Evolutionary conservation across 805 yeast genomes (phyloP), one percentile per base, ranked within the genome.

Genomic region (Metschnikowia matae): DNA sequence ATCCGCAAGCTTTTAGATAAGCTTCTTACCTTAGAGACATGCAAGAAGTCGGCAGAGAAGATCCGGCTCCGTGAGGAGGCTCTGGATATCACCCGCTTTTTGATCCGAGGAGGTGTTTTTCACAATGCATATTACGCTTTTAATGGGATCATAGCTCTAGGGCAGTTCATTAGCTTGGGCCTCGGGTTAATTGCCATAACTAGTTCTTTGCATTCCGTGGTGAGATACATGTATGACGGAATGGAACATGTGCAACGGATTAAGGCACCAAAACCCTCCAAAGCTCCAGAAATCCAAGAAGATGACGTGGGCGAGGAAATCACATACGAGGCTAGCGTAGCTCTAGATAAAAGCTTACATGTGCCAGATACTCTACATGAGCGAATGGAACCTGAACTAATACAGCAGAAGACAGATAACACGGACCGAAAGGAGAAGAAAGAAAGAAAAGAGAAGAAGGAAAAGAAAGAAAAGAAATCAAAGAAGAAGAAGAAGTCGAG

Each of bases 101-200:
- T 77, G 41, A 54, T 69, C 34, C 54, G 54, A 18, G 67, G 73
- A 50, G 58, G 72, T 3, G 58, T 82, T 0, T 61, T 70, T 32
- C 77, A 76, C 6, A 67, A 68, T 31, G 79, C 85, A 29, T 84
- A 79, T 63, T 76, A 79, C 51, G 77, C 79, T 11, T 85, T 87
- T 59, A 83, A 85, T 63, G 78, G 83, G 1, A 76, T 89, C 0
- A 73, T 89, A 6, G 83, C 85, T 1, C 73, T 83, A 51, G 96
- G 91, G 0, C 96, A 90, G 61, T 89, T 86, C 60, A 74, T 88
- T 6, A 78, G 84, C 1, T 63, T 89, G 11, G 96, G 96, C 2
- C 75, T 89, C 54, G 80, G 86, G 0, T 64, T 89, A 37, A 60
- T 88, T 3, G 96, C 87, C 0, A 47, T 70, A 17, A 57, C 81